Evolutionary conservation across 106 monocot genomes (phyloP).

Genomic region (Phalaenopsis aphrodite): DNA sequence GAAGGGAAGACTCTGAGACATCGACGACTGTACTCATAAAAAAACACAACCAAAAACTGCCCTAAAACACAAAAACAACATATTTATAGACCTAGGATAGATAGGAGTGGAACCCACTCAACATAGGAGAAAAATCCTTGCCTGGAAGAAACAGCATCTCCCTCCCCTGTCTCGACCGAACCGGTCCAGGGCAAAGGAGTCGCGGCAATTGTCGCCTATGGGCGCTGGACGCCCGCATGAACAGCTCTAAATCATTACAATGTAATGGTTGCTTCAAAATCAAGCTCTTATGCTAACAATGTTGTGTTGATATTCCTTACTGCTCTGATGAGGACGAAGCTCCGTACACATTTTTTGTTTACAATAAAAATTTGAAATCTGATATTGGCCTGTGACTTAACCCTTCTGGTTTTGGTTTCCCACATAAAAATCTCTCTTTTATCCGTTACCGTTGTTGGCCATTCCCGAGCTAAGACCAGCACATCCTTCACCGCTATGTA

Average conservation of each 20-base stretch:
- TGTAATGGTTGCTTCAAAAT: background rate
- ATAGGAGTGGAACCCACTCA: too few relatives aligned
- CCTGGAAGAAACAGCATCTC: too few relatives aligned
- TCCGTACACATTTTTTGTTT: background rate
- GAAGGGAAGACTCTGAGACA: too few relatives aligned
- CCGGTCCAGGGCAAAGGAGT: too few relatives aligned
- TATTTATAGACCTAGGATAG: too few relatives aligned
- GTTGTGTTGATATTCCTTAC: background rate
- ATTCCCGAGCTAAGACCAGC: background rate
- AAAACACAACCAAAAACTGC: too few relatives aligned
- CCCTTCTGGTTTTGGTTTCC: background rate
- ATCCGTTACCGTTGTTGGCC: background rate
- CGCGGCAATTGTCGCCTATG: too few relatives aligned
- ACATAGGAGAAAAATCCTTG: too few relatives aligned
- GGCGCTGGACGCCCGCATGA: too few relatives aligned
- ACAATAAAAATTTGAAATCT: background rate
- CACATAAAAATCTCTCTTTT: background rate
- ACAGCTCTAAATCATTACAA: background rate
- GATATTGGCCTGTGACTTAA: background rate
- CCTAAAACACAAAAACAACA: too few relatives aligned
- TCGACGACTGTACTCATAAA: too few relatives aligned
- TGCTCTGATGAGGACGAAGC: background rate
- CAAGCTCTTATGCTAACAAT: background rate
- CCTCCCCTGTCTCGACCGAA: too few relatives aligned
- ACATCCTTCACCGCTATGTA: background rate